These are phyloP conservation scores for Cryptococcus maquisensis DNA, from an alignment of 1,284 basidiomycete genomes.

Conservation along the genomic window DNA sequence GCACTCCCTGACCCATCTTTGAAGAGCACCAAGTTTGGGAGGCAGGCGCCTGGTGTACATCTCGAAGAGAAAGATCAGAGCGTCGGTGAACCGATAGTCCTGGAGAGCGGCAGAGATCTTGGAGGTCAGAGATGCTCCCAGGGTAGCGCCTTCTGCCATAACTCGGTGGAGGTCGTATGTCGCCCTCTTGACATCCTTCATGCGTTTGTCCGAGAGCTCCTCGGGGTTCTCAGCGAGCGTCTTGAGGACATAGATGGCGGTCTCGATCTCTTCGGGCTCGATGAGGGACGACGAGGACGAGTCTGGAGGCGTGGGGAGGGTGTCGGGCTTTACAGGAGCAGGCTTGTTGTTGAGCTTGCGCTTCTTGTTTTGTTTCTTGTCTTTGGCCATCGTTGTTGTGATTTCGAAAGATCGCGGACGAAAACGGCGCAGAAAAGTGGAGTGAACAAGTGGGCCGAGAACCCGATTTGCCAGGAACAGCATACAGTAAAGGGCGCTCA, in stretches of 20 bases:
- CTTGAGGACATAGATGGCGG: conserved; percentile 37
- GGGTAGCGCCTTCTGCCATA: conserved; percentile 40
- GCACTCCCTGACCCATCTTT: conserved; percentile 59
- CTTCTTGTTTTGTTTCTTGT: conserved; percentile 30
- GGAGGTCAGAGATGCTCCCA: conserved; percentile 50
- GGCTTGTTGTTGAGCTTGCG: conserved; percentile 16
- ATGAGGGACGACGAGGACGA: conserved; percentile 17
- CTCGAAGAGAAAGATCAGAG: conserved; percentile 56
- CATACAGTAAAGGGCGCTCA: too few species aligned
- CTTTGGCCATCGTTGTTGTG: conserved; percentile 24
- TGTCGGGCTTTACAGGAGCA: background rate
- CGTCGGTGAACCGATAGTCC: conserved; percentile 50
- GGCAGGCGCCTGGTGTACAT: conserved; percentile 54
- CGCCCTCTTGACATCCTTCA: conserved; percentile 45
- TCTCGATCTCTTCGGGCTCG: conserved; percentile 39
- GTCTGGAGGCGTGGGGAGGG: conserved; percentile 7
- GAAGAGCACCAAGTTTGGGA: conserved; percentile 57
- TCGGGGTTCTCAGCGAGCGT: conserved; percentile 39
- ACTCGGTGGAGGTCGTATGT: conserved; percentile 43
- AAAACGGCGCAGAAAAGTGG: background rate
- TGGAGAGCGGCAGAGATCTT: conserved; percentile 53
- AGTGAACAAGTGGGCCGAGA: background rate
- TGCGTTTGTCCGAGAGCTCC: conserved; percentile 32
- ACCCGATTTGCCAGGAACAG: background rate
- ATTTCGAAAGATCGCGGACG: too few species aligned